Conservation (phyloP, 2,329 filamentous ascomycete genomes). For the Geosmithia flava region DNA sequence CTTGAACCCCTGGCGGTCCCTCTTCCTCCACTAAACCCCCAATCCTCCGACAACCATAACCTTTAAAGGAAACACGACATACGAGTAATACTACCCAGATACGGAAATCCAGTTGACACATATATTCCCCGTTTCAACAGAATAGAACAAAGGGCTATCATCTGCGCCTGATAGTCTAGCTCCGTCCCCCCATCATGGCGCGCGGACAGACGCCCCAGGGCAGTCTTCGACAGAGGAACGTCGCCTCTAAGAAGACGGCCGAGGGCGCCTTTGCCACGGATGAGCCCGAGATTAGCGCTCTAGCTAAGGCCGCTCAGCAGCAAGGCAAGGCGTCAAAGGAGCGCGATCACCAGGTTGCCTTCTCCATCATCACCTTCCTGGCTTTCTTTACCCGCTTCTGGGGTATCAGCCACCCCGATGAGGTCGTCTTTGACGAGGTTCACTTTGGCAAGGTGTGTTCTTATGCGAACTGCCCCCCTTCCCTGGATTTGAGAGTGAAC, state of each 20-base stretch:
- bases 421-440: constrained; percentile 98
- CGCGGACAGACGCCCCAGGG: constrained; percentile 39
- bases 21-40: no score
- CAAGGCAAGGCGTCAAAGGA: constrained; percentile 39
- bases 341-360: constrained; percentile 72
- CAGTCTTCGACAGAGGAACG: constrained; percentile 47
- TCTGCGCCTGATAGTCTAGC: no score
- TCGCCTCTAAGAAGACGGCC: constrained; percentile 31
- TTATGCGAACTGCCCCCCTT: neutral
- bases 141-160: no score
- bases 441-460: constrained; percentile 90
- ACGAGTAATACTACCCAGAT: no score
- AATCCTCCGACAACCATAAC: no score
- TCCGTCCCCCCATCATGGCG: constrained; percentile 23
- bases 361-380: constrained; percentile 64
- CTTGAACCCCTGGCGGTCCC: no score
- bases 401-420: constrained; percentile 87
- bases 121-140: no score
- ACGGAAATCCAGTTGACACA: no score
- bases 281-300: constrained; percentile 37
- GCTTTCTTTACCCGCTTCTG: constrained; percentile 92
- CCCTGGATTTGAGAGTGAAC: neutral
- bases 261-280: constrained; percentile 21
- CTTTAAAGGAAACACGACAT: no score
- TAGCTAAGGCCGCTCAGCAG: constrained; percentile 25